Base-by-base conservation (phyloP, 208 protist genomes). In the Leptomonas pyrrhocoris region DNA sequence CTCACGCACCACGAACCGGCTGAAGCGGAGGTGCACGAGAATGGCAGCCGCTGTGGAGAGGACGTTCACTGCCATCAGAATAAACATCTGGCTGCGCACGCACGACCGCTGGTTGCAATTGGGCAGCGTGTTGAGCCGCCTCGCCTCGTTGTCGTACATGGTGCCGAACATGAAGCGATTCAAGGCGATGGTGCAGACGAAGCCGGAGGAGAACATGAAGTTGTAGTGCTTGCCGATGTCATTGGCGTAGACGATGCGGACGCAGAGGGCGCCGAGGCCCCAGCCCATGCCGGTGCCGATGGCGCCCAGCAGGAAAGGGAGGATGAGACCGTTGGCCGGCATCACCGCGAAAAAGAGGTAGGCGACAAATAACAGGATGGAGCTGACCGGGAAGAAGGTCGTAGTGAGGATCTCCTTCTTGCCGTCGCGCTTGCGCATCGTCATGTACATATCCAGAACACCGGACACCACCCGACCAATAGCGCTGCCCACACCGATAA, bases 201-300 rank as follows among this genome's bases (percentile, higher is more conserved):
- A 79, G 58, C 79, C 86, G 1, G 84, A 85, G 6, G 75, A 77
- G 58, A 85, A 94, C 72, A 84, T 86, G 56, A 90, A 92, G 68
- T 94, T 94, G 78, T 94, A 94, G 77, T 92, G 85, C 68, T 94
- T 94, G 31, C 85, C 89, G 53, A 92, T 76, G 58, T 94, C 89
- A 15, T 80, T 50, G 0, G 89, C 77, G 73, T 88, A 94, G 67
- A 91, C 83, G 45, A 89, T 84, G 27, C 86, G 83, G n/a, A 87
- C 58, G 16, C 73, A 55, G 6, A 94, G 70, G 0, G 85, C 66
- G 21, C 81, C 84, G 23, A 86, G 50, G 61, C 77, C 85, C 85
- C 85, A 92, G 23, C 78, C 81, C 54, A 86, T 58, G n/a, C 89
- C 89, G 21, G 72, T 90, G 28, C 85, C 85, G 11, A 94, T 45